These are phyloP conservation scores for Aspergillus sp. DNA, from an alignment of 2,329 filamentous ascomycete species.

Conservation along the genomic window DNA sequence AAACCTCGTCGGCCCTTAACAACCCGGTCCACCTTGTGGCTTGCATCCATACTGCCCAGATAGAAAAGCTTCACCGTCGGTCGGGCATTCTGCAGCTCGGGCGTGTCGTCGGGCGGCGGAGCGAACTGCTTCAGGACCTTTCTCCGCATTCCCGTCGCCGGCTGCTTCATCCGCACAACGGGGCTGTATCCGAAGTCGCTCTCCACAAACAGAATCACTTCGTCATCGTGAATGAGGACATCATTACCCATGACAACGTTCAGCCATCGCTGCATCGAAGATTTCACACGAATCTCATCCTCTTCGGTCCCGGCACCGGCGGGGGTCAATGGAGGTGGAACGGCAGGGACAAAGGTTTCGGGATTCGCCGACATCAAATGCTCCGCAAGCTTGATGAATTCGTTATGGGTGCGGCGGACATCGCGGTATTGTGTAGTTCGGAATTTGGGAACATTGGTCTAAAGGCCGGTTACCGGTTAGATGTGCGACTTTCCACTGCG, in stretches of 20 bases:
- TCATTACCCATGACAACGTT: conserved; percentile 92
- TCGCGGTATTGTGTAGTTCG: conserved; percentile 98
- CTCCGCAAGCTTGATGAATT: conserved; percentile 94
- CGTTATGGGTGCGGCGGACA: conserved; percentile 89
- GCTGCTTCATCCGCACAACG: conserved; percentile 92
- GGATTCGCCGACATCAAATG: conserved; percentile 98
- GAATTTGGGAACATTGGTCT: conserved; percentile 99
- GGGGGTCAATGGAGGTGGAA: conserved; percentile 90
- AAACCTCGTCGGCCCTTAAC: conserved; percentile 89
- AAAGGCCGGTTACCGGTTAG: conserved; percentile 3
- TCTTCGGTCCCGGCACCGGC: conserved; percentile 95
- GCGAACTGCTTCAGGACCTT: conserved; percentile 99
- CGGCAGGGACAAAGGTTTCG: conserved; percentile 88
- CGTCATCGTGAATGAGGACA: conserved; percentile 88
- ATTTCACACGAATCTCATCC: conserved; percentile 86
- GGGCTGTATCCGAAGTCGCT: conserved; percentile 98
- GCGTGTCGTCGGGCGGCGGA: conserved; percentile 93
- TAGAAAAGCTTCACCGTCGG: conserved; percentile 96
- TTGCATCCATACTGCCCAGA: conserved; percentile 91
- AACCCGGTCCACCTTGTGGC: conserved; percentile 91
- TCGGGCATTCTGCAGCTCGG: conserved; percentile 84
- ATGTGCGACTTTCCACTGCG: background rate
- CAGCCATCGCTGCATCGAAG: conserved; percentile 88
- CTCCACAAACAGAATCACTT: conserved; percentile 98
- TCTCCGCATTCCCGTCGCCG: conserved; percentile 88